Conservation (phyloP, 805 yeast genomes). For the Candida ficus region DNA sequence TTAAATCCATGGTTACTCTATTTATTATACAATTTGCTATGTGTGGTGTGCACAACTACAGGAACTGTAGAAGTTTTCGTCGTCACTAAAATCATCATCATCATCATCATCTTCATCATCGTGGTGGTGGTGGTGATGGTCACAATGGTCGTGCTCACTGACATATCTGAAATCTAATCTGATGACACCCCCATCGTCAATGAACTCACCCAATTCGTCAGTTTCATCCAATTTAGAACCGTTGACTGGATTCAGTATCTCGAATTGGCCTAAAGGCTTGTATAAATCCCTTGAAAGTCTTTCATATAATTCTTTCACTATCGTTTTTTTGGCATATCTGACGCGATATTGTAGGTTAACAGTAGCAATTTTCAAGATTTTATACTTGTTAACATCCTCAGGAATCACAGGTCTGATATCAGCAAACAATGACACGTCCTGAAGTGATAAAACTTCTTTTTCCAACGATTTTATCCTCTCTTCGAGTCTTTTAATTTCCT, state of each 20-base stretch:
- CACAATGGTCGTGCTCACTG: slow-evolving; percentile 6
- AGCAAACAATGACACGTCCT: slow-evolving; percentile 21
- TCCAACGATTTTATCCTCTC: slow-evolving; percentile 14
- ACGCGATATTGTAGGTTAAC: slow-evolving; percentile 17
- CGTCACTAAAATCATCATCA: slow-evolving; percentile 21
- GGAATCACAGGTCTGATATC: slow-evolving; percentile 22
- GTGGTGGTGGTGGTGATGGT: slow-evolving; percentile 11
- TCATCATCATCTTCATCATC: slow-evolving; percentile 11
- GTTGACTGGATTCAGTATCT: slow-evolving; percentile 17
- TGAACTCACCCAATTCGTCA: slow-evolving; percentile 13
- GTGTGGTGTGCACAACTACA: slow-evolving; percentile 23
- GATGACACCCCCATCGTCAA: slow-evolving; percentile 11
- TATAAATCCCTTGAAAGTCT: slow-evolving; percentile 20
- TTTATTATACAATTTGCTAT: neutral
- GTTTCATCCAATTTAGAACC: slow-evolving; percentile 14
- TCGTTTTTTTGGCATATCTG: slow-evolving; percentile 12
- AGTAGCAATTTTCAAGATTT: slow-evolving; percentile 15
- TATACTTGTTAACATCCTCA: slow-evolving; percentile 15
- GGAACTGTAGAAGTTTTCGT: slow-evolving; percentile 22
- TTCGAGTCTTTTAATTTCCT: neutral
- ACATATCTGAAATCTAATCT: slow-evolving; percentile 18
- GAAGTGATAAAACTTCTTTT: slow-evolving; percentile 19
- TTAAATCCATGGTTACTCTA: too few species aligned
- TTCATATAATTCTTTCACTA: slow-evolving; percentile 14
- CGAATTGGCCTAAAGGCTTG: slow-evolving; percentile 13